phyloP scores from a whole-genome alignment of 1,139 yeast genomes.

The Arxiozyma bovina region DNA sequence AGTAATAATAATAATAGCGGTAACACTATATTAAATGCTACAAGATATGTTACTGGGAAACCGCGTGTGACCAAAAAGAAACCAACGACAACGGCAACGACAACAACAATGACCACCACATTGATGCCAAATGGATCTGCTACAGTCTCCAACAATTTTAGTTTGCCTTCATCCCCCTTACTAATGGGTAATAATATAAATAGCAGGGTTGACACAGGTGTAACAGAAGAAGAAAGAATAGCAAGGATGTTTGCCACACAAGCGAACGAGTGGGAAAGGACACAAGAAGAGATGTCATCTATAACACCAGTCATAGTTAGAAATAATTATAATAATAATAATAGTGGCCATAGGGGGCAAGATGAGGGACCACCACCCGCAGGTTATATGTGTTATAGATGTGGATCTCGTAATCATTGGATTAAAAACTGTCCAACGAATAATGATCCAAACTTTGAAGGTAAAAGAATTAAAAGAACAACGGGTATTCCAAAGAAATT shows the following conservation, averaged over 20 bases:
- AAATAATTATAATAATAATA: conserved; percentile 23
- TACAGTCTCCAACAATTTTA: conserved; percentile 14
- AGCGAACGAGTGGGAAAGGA: conserved; percentile 87
- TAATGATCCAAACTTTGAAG: conserved; percentile 88
- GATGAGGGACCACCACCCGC: conserved; percentile 67
- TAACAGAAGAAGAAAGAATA: conserved; percentile 77
- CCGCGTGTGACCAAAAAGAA: conserved; percentile 44
- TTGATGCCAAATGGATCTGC: neutral
- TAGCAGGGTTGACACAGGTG: conserved; percentile 4
- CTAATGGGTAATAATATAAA: neutral
- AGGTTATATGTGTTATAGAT: conserved; percentile 89
- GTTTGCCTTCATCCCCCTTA: neutral
- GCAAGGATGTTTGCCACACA: conserved; percentile 88
- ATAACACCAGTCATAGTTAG: conserved; percentile 56
- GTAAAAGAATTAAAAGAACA: conserved; percentile 79
- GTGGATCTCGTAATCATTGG: conserved; percentile 97
- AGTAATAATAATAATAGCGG: neutral
- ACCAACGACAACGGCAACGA: conserved; percentile 5
- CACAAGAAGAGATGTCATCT: conserved; percentile 82
- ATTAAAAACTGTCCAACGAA: conserved; percentile 93
- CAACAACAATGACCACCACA: conserved; percentile 4
- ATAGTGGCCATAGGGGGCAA: conserved; percentile 9
- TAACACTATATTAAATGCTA: conserved; percentile 50
- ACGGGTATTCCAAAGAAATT: conserved; percentile 97
- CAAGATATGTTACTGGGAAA: conserved; percentile 79